Evolutionary conservation across 2,329 filamentous ascomycete genomes (phyloP), one percentile per base, ranked within the genome.

Genomic region (Corynespora cassiicola): DNA sequence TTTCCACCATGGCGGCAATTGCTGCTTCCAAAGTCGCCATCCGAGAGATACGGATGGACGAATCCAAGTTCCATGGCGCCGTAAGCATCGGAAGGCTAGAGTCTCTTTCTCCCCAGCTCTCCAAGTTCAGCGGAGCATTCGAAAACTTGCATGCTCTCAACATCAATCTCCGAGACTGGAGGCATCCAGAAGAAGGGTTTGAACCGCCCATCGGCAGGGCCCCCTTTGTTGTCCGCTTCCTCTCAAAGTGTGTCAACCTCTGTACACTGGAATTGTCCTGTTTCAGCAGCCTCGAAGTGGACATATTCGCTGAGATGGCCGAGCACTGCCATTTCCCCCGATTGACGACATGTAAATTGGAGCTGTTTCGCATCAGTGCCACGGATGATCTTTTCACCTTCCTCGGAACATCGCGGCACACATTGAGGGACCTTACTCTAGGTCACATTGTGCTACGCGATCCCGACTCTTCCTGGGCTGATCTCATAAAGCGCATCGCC

Each of bases 101-200:
- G 18, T 48, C 46, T 4, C 36, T 59, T 3, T 50, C 45, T 0
- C 54, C 52, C 4, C 25, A 22, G 6, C 46, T 59, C 2, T 20
- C 39, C 0, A 36, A 27, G 0, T 53, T 59, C 20, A 47, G 52
- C 10, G 4, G 11, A 0, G 47, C 45, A 0, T 49, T 55, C 14
- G 26, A 41, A 10, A 30, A 43, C 4, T 31, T 55, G n/a, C 28
- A 43, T n/a, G 33, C 21, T 16, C 25, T 55, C 6, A 41, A 49
- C 16, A 36, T 65, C 8, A 50, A 56, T n/a, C 39, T 64, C 10
- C 45, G 62, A 8, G 62, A 64, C 28, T 59, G 58, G 52, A 47
- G 62, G n/a, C 29, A 37, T 11, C 50, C 45, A 0, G 54, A 61
- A 10, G 36, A 41, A 1, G 58, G 61, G 0, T 63, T 64, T 16